These are phyloP conservation scores for Teratosphaeriaceae sp. DNA, from an alignment of 2,329 filamentous ascomycete genomes.

Conservation along the genomic window DNA sequence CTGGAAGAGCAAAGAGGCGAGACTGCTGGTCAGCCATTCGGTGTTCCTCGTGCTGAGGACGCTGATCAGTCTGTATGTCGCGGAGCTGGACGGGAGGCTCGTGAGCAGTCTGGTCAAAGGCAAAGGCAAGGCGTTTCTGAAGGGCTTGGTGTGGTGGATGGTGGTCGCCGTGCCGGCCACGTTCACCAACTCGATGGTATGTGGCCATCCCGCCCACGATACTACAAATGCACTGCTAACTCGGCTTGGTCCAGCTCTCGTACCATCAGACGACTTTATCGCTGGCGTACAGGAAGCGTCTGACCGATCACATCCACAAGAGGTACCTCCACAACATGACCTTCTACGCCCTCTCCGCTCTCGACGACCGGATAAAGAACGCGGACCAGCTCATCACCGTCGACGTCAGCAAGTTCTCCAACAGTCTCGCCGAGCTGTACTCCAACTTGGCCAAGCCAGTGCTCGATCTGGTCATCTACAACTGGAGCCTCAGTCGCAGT, in stretches of 20 bases:
- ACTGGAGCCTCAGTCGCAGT: slow-evolving; percentile 83
- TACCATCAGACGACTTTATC: slow-evolving; percentile 96
- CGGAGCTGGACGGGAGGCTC: slow-evolving; percentile 87
- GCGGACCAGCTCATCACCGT: slow-evolving; percentile 96
- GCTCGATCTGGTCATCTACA: slow-evolving; percentile 95
- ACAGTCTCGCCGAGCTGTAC: slow-evolving; percentile 89
- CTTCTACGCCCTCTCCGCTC: slow-evolving; percentile 89
- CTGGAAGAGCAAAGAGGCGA: slow-evolving; percentile 80
- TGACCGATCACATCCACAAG: slow-evolving; percentile 93
- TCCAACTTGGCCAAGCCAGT: slow-evolving; percentile 93
- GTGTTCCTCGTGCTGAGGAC: slow-evolving; percentile 88
- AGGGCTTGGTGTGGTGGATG: slow-evolving; percentile 97
- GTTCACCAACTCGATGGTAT: slow-evolving; percentile 93
- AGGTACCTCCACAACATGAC: slow-evolving; percentile 97
- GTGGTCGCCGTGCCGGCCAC: slow-evolving; percentile 90
- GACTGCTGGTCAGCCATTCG: slow-evolving; percentile 82
- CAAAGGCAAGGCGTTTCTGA: slow-evolving; percentile 82
- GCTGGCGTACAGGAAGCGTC: slow-evolving; percentile 81
- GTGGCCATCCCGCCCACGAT: slow-evolving; percentile 27
- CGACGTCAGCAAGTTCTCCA: slow-evolving; percentile 93
- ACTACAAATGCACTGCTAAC: neutral
- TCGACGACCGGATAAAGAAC: slow-evolving; percentile 98
- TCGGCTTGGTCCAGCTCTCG: slow-evolving; percentile 48
- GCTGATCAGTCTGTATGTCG: slow-evolving; percentile 89
- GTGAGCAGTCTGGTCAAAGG: slow-evolving; percentile 90